These are phyloP conservation scores for Corchorus capsularis DNA, from an alignment of 345 rosid species.

Conservation along the genomic window DNA sequence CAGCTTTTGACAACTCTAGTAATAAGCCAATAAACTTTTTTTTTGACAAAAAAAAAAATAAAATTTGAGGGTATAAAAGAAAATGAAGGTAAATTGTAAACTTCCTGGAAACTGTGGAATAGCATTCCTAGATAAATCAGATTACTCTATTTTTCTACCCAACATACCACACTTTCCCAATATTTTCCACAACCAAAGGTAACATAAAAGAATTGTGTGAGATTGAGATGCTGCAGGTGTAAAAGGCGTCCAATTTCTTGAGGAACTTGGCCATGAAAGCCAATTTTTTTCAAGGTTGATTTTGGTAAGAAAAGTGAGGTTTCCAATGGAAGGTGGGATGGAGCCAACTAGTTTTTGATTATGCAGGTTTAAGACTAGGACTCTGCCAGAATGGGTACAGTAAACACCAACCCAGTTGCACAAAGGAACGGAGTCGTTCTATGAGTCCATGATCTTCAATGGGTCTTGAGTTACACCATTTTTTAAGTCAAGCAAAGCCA, in stretches of 20 bases:
- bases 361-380: not conserved
- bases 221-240: slow-evolving; percentile 14
- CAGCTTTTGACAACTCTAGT: no score
- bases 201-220: slow-evolving; percentile 24
- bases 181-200: no score
- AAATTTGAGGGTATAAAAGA: no score
- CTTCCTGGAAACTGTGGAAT: no score
- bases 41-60: no score
- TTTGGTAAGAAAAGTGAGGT: slow-evolving; percentile 26
- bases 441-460: slow-evolving; percentile 14
- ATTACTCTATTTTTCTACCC: no score
- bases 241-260: slow-evolving; percentile 15
- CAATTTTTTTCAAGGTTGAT: slow-evolving; percentile 19
- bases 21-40: no score
- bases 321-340: slow-evolving; percentile 28
- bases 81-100: no score
- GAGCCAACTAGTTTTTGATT: slow-evolving; percentile 2
- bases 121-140: no score
- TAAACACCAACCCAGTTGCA: slow-evolving; percentile 23
- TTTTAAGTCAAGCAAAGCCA: slow-evolving; percentile 21
- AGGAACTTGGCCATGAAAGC: slow-evolving; percentile 27
- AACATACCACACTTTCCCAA: no score
- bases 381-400: slow-evolving; percentile 15
- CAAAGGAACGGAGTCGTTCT: slow-evolving; percentile 24
- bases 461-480: slow-evolving; percentile 19